These are phyloP conservation scores for Knufia fluminis DNA, from an alignment of 2,329 filamentous ascomycete genomes.

Conservation along the genomic window DNA sequence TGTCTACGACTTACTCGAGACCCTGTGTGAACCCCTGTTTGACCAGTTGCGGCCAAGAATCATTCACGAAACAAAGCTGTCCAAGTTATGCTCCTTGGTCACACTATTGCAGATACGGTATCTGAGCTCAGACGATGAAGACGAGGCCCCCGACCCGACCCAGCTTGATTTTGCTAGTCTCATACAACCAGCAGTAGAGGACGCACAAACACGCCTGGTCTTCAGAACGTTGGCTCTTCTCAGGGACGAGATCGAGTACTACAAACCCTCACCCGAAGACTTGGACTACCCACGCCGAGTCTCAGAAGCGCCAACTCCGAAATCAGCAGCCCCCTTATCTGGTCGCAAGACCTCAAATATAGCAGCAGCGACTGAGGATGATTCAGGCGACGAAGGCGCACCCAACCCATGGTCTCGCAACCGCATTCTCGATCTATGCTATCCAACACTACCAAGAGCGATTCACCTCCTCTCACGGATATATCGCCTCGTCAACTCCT, in stretches of 20 bases:
- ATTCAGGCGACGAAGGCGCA: constrained; percentile 28
- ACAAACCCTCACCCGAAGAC: constrained; percentile 55
- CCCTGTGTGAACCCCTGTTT: constrained; percentile 58
- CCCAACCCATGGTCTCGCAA: constrained; percentile 17
- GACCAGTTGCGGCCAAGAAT: constrained; percentile 56
- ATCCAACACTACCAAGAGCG: constrained; percentile 57
- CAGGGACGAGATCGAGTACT: constrained; percentile 58
- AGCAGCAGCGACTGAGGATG: constrained; percentile 44
- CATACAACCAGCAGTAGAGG: constrained; percentile 57
- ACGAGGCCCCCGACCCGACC: constrained; percentile 40
- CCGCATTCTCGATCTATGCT: constrained; percentile 26
- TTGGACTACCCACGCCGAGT: constrained; percentile 53
- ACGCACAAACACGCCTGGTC: constrained; percentile 57
- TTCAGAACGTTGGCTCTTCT: constrained; percentile 55
- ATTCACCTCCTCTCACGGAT: constrained; percentile 61
- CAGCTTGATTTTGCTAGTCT: constrained; percentile 54
- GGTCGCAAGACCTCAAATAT: constrained; percentile 22
- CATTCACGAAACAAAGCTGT: constrained; percentile 57
- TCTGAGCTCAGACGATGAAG: constrained; percentile 50
- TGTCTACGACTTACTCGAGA: constrained; percentile 57
- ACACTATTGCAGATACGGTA: constrained; percentile 58
- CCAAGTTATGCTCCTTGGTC: constrained; percentile 59
- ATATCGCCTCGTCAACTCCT: constrained; percentile 60
- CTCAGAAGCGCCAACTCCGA: constrained; percentile 26
- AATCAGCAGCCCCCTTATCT: constrained; percentile 30